Base-by-base conservation (phyloP, 1,284 basidiomycete species). In the Grifola frondosa region DNA sequence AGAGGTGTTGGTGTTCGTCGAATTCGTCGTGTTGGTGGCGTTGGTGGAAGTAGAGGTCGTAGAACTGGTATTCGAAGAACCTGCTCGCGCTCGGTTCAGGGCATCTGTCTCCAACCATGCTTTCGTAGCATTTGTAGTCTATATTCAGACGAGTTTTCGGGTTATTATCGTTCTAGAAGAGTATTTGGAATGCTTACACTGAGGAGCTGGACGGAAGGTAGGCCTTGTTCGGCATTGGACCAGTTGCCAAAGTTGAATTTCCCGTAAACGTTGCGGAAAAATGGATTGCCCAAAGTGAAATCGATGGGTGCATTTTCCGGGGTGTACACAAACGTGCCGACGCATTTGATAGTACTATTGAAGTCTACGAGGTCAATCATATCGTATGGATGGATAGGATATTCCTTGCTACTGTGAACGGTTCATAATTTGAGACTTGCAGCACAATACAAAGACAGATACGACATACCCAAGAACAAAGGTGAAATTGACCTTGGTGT, bases 171-270 rank as follows among this genome's bases (percentile, higher is more conserved):
- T 10, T 12, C 13, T n/a, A 23, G 4, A 13, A 17, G 20, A 19
- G 10, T 26, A 11, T 4, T 5, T 13, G 19, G 6, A 42, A 22
- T 37, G 24, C 48, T 23, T 40, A 50, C 48, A 17, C 46, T 47
- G 17, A 51, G 42, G 20, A 51, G 24, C 37, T 51, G 49, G 24
- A 48, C 32, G 38, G 30, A 51, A n/a, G 49, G 46, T 5, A 9
- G 4, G 16, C 36, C 31, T 16, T 40, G 30, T n/a, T 24, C 28
- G 15, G 30, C 39, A 20, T 22, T 39, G 13, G 44, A 23, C 16
- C 23, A 28, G 35, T 40, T 26, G 12, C 49, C 49, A 24, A 43
- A 51, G 16, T 45, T 39, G 42, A 43, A 48, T 15, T 48, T 25
- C 15, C 30, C 24, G 35, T 51, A 51, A 6, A 48, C 38, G 32